A percentile compares a stretch with the other conserved stretches of the same genome.
Conservation (phyloP, 257 asterid species). For the Craterostigma plantagineum region DNA sequence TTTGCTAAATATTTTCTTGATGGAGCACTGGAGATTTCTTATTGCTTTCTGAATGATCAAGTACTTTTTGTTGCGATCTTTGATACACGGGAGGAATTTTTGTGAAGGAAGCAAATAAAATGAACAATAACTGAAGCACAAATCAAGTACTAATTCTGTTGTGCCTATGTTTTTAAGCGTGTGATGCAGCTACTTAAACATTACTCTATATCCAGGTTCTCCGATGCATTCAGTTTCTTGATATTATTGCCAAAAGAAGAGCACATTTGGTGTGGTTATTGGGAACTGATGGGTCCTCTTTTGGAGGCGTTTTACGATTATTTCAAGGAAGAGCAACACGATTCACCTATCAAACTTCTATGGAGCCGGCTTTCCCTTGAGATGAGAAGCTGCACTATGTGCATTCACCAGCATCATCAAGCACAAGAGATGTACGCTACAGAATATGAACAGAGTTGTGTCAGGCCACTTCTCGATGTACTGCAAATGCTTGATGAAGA, state of each 20-base stretch:
- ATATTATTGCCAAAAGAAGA: conserved; percentile 38
- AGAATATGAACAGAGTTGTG: conserved; percentile 56
- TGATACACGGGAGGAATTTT: no score
- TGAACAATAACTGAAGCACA: no score
- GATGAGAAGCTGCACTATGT: conserved; percentile 60
- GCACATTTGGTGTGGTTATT: conserved; percentile 80
- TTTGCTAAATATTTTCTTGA: background rate
- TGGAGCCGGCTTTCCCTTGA: conserved; percentile 56
- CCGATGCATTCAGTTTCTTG: conserved; percentile 73
- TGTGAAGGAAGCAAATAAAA: no score
- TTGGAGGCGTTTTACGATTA: conserved; percentile 83
- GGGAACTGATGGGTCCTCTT: conserved; percentile 92
- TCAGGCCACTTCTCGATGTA: conserved; percentile 72
- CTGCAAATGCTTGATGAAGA: conserved; percentile 71
- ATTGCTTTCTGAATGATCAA: background rate
- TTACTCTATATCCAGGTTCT: conserved; percentile 44
- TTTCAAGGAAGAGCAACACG: conserved; percentile 38
- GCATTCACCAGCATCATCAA: conserved; percentile 89
- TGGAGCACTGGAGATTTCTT: no score
- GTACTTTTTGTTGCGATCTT: background rate
- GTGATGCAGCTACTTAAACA: background rate
- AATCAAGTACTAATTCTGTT: no score
- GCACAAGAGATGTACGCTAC: conserved; percentile 57
- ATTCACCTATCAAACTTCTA: conserved; percentile 71
- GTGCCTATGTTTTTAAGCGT: background rate